A percentile compares a stretch with the other conserved stretches of the same genome.
These are phyloP conservation scores for Sclerotinia minor DNA, from an alignment of 2,329 filamentous ascomycete species.

Conservation along the genomic window DNA sequence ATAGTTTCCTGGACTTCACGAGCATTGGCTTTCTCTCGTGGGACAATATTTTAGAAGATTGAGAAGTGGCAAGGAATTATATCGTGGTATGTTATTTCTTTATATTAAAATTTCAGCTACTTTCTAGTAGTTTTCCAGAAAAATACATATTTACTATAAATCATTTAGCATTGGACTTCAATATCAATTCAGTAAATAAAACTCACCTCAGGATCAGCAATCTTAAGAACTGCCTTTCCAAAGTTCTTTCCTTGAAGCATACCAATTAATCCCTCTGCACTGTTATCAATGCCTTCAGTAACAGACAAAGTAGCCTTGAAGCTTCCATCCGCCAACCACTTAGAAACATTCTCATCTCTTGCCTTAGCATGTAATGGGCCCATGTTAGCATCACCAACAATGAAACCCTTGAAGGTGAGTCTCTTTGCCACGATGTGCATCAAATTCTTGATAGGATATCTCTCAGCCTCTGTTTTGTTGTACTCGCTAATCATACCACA, in stretches of 20 bases:
- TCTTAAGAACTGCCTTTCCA: conserved; percentile 71
- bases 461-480: conserved; percentile 53
- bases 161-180: not conserved
- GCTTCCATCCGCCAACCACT: conserved; percentile 67
- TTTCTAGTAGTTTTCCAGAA: not conserved
- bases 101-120: not conserved
- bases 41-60: too few species aligned
- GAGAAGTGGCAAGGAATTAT: too few species aligned
- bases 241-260: conserved; percentile 70
- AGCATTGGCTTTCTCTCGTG: not conserved
- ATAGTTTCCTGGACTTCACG: not conserved
- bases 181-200: not conserved
- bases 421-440: conserved; percentile 61
- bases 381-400: conserved; percentile 62
- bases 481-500: conserved; percentile 70
- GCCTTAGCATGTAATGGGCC: conserved; percentile 60
- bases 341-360: conserved; percentile 64
- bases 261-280: conserved; percentile 62
- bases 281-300: conserved; percentile 67
- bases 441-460: conserved; percentile 63
- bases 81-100: not conserved
- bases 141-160: not conserved
- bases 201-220: conserved; percentile 42
- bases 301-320: conserved; percentile 62
- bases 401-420: conserved; percentile 66